These are phyloP conservation scores for Celoporthe dispersa DNA, from an alignment of 2,329 filamentous ascomycete genomes.

Conservation along the genomic window DNA sequence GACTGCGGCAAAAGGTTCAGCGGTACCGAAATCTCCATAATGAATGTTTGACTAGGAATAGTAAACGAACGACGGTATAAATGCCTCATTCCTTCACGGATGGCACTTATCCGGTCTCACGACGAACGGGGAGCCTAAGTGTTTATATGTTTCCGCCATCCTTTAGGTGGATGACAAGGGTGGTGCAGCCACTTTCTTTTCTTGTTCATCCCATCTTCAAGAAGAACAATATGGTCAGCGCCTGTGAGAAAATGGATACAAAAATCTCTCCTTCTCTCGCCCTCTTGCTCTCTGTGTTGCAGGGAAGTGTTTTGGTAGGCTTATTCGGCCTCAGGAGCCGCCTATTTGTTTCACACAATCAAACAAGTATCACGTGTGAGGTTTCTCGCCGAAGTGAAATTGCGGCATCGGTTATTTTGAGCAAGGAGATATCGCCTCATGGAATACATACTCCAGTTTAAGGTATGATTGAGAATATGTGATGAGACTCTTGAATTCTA, in stretches of 20 bases:
- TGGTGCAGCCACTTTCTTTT: neutral
- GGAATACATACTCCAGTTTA: neutral
- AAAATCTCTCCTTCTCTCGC: neutral
- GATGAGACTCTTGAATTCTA: neutral
- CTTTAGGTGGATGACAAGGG: neutral
- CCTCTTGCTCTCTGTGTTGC: neutral
- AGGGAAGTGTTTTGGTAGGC: neutral
- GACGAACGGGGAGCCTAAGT: no score
- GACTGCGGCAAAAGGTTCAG: neutral
- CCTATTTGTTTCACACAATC: neutral
- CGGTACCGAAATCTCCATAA: neutral
- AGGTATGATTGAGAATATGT: neutral
- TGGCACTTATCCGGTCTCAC: slow-evolving; percentile 6
- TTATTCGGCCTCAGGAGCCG: neutral
- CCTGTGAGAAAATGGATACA: neutral
- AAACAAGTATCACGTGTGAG: neutral
- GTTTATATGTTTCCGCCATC: neutral
- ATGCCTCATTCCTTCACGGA: slow-evolving; percentile 3
- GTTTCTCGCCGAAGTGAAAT: neutral
- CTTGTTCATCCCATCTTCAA: neutral
- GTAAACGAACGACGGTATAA: neutral
- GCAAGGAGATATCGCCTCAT: neutral
- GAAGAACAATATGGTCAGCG: neutral
- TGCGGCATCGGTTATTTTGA: neutral
- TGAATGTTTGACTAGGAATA: neutral